phyloP scores from a whole-genome alignment of 495 filamentous ascomycete species.

The Neurospora cerealis region DNA sequence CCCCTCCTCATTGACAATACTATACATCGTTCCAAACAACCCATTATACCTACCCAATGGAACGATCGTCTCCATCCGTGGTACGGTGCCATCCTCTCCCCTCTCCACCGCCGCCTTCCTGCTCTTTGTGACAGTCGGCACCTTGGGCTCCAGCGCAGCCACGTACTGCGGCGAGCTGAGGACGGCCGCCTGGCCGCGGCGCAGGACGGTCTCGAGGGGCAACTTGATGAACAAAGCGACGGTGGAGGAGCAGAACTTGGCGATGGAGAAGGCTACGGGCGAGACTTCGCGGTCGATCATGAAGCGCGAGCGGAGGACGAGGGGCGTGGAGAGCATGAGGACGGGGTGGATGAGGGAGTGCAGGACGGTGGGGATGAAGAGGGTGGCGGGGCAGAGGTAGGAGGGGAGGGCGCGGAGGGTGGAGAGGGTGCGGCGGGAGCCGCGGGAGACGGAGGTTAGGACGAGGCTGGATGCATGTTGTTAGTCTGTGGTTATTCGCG shows the following conservation, averaged over 20 bases:
- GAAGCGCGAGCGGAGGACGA: conserved; percentile 69
- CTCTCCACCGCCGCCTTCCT: conserved; percentile 11
- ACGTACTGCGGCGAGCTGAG: conserved; percentile 33
- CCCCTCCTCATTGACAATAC: conserved; percentile 77
- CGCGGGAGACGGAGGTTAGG: conserved; percentile 63
- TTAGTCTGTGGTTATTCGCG: conserved; percentile 8
- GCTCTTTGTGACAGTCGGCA: conserved; percentile 12
- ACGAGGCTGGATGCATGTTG: conserved; percentile 44
- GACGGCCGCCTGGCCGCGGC: conserved; percentile 73
- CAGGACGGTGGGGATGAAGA: conserved; percentile 76
- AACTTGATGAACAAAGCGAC: conserved; percentile 77
- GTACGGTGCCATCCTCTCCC: background rate
- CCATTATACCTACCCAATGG: conserved; percentile 67
- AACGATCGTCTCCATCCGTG: conserved; percentile 58
- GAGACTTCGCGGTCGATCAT: conserved; percentile 73
- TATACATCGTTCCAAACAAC: conserved; percentile 77
- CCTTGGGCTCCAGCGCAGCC: conserved; percentile 27
- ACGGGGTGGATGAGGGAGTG: conserved; percentile 74
- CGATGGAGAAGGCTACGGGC: conserved; percentile 66
- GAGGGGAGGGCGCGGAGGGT: conserved; percentile 68
- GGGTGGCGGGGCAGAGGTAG: conserved; percentile 55
- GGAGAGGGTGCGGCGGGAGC: conserved; percentile 62
- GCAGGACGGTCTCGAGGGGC: conserved; percentile 83
- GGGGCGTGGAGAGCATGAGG: conserved; percentile 66
- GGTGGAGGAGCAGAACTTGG: conserved; percentile 63